Evolutionary conservation across 2,329 filamentous ascomycete species (phyloP).

Genomic region (Apiospora rasikravindrae): DNA sequence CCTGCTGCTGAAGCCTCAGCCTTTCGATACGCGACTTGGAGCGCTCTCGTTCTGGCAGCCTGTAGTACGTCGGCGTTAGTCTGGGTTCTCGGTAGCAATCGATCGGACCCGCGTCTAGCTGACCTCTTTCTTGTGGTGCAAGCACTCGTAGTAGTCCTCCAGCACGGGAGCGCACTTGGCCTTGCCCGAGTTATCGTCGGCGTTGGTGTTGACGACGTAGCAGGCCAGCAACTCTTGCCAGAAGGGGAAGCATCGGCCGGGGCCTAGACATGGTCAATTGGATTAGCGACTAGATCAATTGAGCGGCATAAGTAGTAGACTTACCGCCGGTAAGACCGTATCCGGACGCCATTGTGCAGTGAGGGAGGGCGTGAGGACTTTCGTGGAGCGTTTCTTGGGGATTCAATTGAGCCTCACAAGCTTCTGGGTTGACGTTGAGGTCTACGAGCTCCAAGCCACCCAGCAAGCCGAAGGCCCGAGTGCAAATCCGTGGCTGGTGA

Average conservation of each 20-base stretch:
- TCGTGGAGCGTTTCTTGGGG: slow-evolving; percentile 20
- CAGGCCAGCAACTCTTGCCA: slow-evolving; percentile 99
- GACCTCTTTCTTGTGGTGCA: slow-evolving; percentile 99
- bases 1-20: slow-evolving; percentile 74
- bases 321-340: slow-evolving; percentile 81
- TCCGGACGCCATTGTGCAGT: slow-evolving; percentile 73
- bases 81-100: slow-evolving; percentile 18
- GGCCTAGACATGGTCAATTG: slow-evolving; percentile 48
- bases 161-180: slow-evolving; percentile 84
- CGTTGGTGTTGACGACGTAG: slow-evolving; percentile 91
- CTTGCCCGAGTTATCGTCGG: slow-evolving; percentile 80
- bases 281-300: slow-evolving; percentile 27
- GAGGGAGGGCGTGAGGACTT: slow-evolving; percentile 2
- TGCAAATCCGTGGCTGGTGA: neutral
- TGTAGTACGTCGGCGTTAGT: slow-evolving; percentile 42
- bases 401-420: slow-evolving; percentile 22
- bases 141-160: slow-evolving; percentile 98
- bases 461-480: slow-evolving; percentile 10
- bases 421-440: slow-evolving; percentile 25
- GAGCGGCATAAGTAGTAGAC: slow-evolving; percentile 38
- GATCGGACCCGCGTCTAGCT: neutral
- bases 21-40: slow-evolving; percentile 87
- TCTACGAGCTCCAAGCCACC: slow-evolving; percentile 19
- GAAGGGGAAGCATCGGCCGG: slow-evolving; percentile 92
- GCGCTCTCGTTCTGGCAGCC: slow-evolving; percentile 77